phyloP scores from a whole-genome alignment of 371 early-diverging fungal species.

The Haplosporangium sp. region DNA sequence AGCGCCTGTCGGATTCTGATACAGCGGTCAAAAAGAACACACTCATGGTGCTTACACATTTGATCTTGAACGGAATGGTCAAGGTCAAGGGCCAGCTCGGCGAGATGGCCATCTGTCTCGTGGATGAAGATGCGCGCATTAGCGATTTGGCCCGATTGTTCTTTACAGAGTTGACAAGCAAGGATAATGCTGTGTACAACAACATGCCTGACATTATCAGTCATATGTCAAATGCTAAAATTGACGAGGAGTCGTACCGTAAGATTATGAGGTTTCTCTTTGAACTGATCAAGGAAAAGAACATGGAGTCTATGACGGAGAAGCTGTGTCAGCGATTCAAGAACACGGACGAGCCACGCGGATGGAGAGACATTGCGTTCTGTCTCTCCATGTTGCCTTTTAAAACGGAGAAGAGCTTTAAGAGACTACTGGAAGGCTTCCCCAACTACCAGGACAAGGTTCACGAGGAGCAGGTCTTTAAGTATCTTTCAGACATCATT shows the following conservation, averaged over 20 bases:
- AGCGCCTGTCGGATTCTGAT: constrained; percentile 85
- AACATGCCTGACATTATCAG: constrained; percentile 97
- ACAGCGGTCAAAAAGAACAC: constrained; percentile 91
- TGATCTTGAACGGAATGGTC: constrained; percentile 98
- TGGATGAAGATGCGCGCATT: constrained; percentile 88
- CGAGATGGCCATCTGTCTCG: constrained; percentile 96
- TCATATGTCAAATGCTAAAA: constrained; percentile 77
- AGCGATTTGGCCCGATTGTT: constrained; percentile 92
- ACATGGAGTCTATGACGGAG: constrained; percentile 93
- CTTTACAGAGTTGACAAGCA: constrained; percentile 94
- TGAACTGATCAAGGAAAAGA: constrained; percentile 94
- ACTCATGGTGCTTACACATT: constrained; percentile 96
- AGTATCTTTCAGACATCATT: constrained; percentile 85
- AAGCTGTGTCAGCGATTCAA: constrained; percentile 94
- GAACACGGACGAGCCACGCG: constrained; percentile 76
- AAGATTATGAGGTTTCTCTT: constrained; percentile 95
- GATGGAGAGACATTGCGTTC: constrained; percentile 93
- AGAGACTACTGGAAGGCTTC: constrained; percentile 83
- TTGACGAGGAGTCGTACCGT: constrained; percentile 82
- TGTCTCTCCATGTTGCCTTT: constrained; percentile 90
- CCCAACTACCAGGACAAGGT: constrained; percentile 90
- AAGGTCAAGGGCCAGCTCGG: constrained; percentile 98
- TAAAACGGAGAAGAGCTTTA: constrained; percentile 85
- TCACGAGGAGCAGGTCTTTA: constrained; percentile 83
- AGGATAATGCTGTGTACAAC: constrained; percentile 98